A percentile compares a stretch with the other conserved stretches of the same genome.
These are phyloP conservation scores for Xylariales sp. DNA, from an alignment of 2,329 filamentous ascomycete genomes.

Conservation along the genomic window DNA sequence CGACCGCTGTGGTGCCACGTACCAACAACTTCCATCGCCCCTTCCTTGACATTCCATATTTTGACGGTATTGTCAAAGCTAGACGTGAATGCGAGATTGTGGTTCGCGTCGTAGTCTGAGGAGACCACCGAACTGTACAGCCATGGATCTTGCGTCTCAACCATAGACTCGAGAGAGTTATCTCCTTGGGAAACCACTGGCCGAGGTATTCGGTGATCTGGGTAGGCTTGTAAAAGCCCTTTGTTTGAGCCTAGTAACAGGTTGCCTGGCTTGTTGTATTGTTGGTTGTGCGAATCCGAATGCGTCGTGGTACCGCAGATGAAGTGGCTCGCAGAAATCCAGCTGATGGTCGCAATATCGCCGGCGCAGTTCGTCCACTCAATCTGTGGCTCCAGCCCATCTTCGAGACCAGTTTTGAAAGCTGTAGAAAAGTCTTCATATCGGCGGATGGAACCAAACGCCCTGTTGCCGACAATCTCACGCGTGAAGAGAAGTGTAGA, in stretches of 20 bases:
- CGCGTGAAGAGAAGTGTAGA: conserved; percentile 42
- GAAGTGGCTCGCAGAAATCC: conserved; percentile 50
- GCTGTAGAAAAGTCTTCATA: conserved; percentile 41
- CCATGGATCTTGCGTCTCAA: conserved; percentile 57
- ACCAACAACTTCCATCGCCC: conserved; percentile 37
- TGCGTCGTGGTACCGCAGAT: conserved; percentile 61
- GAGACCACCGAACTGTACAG: conserved; percentile 61
- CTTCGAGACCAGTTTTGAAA: conserved; percentile 42
- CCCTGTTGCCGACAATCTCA: conserved; percentile 41
- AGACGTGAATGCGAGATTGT: conserved; percentile 49
- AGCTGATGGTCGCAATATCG: conserved; percentile 54
- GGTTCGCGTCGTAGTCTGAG: conserved; percentile 47
- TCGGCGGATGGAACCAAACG: conserved; percentile 34
- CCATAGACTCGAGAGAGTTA: conserved; percentile 53
- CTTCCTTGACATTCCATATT: conserved; percentile 45
- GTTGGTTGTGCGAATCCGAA: conserved; percentile 59
- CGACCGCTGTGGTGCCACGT: conserved; percentile 55
- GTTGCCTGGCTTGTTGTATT: conserved; percentile 64
- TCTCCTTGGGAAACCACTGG: conserved; percentile 48
- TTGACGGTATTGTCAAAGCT: conserved; percentile 61
- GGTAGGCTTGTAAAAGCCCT: conserved; percentile 44
- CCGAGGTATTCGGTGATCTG: conserved; percentile 54
- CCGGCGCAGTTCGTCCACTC: conserved; percentile 60
- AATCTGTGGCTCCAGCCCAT: conserved; percentile 42
- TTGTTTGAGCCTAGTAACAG: conserved; percentile 48